Evolutionary conservation across 306 rosid species (phyloP).

Genomic region (Vigna hirtella): DNA sequence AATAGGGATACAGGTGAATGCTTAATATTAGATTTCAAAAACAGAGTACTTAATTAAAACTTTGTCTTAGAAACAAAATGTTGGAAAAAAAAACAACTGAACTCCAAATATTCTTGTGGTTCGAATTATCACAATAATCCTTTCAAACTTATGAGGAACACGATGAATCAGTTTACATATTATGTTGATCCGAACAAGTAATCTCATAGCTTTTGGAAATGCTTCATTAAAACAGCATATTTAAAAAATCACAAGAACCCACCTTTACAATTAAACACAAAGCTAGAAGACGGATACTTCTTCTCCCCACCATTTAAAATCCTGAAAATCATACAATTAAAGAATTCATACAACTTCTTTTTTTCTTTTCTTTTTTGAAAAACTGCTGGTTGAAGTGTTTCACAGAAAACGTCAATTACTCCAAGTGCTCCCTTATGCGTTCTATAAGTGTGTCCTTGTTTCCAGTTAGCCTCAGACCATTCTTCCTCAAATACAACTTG

Average conservation of each 20-base stretch:
- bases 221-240: slow-evolving; percentile 4
- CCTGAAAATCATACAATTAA: slow-evolving; percentile 55
- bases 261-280: slow-evolving; percentile 88
- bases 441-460: slow-evolving; percentile 71
- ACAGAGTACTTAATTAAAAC: background rate
- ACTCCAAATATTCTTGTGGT: slow-evolving; percentile 8
- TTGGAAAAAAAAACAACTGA: background rate
- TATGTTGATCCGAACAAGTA: slow-evolving; percentile 5
- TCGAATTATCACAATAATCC: background rate
- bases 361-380: background rate
- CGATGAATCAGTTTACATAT: background rate
- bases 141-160: slow-evolving; percentile 28
- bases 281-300: slow-evolving; percentile 71
- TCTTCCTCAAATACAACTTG: slow-evolving; percentile 75
- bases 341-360: slow-evolving; percentile 18
- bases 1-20: slow-evolving; percentile 6
- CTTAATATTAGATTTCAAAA: background rate
- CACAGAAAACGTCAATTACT: slow-evolving; percentile 57
- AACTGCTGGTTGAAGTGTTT: background rate
- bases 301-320: slow-evolving; percentile 80
- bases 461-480: slow-evolving; percentile 81
- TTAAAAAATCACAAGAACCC: background rate
- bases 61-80: background rate
- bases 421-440: slow-evolving; percentile 75
- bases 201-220: slow-evolving; percentile 5